These are phyloP conservation scores for Vachellia pachyceras DNA, from an alignment of 306 rosid species.

Conservation along the genomic window DNA sequence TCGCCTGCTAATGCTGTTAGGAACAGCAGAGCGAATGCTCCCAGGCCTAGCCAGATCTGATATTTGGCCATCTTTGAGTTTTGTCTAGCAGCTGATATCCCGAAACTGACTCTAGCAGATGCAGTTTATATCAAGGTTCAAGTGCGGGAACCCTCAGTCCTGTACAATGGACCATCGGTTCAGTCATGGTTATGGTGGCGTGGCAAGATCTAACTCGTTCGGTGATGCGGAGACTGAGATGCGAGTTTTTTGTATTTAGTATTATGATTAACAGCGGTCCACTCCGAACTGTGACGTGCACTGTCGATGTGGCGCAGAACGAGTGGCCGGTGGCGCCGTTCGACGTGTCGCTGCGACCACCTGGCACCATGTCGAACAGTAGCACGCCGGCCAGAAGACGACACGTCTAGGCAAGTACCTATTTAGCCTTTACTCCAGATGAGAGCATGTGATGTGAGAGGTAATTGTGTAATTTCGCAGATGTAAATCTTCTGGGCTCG, in stretches of 20 bases:
- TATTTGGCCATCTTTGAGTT: slow-evolving; percentile 40
- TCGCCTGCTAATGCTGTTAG: slow-evolving; percentile 74
- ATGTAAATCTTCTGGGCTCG: no score
- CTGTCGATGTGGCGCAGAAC: slow-evolving; percentile 37
- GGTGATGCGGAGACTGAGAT: background rate
- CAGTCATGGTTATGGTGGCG: slow-evolving; percentile 1
- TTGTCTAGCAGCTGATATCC: slow-evolving; percentile 6
- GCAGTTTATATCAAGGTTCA: slow-evolving; percentile 29
- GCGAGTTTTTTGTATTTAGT: background rate
- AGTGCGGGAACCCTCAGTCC: background rate
- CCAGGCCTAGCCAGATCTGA: slow-evolving; percentile 62
- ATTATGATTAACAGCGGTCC: background rate
- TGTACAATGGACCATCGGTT: background rate
- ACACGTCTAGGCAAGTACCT: background rate
- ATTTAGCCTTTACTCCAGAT: no score
- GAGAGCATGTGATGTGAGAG: no score
- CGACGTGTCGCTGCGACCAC: background rate
- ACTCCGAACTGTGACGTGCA: slow-evolving; percentile 24
- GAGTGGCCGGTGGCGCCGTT: background rate
- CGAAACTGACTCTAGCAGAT: background rate
- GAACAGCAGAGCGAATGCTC: slow-evolving; percentile 53
- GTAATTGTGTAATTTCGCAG: no score
- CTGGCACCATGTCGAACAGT: background rate
- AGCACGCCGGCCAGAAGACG: background rate
- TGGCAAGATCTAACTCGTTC: slow-evolving; percentile 34